phyloP scores from a whole-genome alignment of 192 early-diverging fungal species.

The Coemansia furcata region DNA sequence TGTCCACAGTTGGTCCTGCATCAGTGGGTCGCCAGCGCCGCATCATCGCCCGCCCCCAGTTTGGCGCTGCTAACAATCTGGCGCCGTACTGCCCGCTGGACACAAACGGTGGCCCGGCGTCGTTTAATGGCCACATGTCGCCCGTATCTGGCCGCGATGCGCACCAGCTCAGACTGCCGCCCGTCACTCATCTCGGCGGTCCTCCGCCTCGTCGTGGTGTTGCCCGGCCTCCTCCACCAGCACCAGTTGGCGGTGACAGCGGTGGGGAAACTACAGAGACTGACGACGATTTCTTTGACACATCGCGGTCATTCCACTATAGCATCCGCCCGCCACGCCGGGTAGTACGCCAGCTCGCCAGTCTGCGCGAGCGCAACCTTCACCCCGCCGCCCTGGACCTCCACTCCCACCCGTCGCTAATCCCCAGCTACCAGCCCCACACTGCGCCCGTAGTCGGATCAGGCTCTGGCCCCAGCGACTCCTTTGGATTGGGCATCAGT shows the following conservation, averaged over 20 bases:
- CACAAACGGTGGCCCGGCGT: background rate
- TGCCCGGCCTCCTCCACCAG: background rate
- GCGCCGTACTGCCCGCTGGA: background rate
- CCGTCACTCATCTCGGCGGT: background rate
- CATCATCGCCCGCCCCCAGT: background rate
- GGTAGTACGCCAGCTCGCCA: constrained; percentile 38
- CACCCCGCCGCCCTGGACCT: constrained; percentile 27
- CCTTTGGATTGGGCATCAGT: constrained; percentile 37
- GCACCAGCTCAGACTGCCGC: background rate
- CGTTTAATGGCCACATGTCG: background rate
- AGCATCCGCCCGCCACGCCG: constrained; percentile 40
- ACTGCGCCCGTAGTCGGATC: constrained; percentile 22
- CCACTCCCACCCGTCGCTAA: background rate
- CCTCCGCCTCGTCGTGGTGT: background rate
- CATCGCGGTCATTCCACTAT: constrained; percentile 21
- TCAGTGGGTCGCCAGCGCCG: background rate
- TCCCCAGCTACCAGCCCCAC: constrained; percentile 6
- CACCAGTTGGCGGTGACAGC: constrained; percentile 5
- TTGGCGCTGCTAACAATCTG: background rate
- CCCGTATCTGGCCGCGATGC: background rate
- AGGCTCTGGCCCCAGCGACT: background rate
- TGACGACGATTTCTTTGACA: constrained; percentile 49
- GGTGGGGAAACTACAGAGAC: constrained; percentile 48
- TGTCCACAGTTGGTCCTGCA: background rate
- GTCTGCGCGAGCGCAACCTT: constrained; percentile 25